Conservation (phyloP, 2,329 filamentous ascomycete species). For the Calonectria pseudoreteaudii region DNA sequence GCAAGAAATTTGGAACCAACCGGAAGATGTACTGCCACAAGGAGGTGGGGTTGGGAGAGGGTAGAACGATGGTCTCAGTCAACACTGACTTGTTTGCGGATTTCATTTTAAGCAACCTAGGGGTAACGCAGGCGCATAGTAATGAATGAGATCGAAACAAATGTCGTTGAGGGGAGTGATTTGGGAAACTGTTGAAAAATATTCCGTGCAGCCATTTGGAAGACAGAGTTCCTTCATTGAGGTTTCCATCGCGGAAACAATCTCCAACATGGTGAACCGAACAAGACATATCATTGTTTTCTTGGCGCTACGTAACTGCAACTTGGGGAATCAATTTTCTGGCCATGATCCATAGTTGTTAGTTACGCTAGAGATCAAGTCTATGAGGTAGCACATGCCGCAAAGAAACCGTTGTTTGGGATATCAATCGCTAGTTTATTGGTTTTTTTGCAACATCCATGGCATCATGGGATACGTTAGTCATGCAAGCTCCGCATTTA, state of each 20-base stretch:
- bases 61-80: background rate
- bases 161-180: too few species aligned
- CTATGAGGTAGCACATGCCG: rapidly evolving
- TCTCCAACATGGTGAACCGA: background rate
- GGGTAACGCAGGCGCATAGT: too few species aligned
- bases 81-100: background rate
- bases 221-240: background rate
- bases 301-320: background rate
- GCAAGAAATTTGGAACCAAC: too few species aligned
- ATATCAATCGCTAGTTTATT: background rate
- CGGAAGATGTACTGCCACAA: too few species aligned
- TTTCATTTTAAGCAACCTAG: background rate
- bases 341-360: background rate
- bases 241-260: background rate
- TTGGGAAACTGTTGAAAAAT: too few species aligned
- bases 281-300: background rate
- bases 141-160: too few species aligned
- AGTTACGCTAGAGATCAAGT: background rate
- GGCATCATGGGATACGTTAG: background rate
- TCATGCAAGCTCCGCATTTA: background rate
- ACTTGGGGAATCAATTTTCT: background rate
- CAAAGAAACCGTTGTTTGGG: background rate
- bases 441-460: too few species aligned
- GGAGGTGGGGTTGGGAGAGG: background rate
- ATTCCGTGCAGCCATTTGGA: too few species aligned